phyloP scores from a whole-genome alignment of 139 green algal species.

The Ettlia oleoabundans region DNA sequence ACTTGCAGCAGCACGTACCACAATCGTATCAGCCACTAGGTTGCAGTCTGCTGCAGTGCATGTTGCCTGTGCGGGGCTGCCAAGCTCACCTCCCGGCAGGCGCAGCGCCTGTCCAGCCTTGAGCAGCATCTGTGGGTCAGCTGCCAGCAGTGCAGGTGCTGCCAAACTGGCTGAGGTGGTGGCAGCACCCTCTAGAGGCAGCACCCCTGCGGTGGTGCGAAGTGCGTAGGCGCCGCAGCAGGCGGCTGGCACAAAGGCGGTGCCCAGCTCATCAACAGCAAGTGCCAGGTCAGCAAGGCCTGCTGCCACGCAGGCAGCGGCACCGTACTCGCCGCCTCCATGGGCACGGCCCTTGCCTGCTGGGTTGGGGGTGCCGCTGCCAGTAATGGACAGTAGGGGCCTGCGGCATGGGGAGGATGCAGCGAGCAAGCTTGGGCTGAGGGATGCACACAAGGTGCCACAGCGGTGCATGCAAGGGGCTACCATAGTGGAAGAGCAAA shows the following conservation, averaged over 20 bases:
- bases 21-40: background rate
- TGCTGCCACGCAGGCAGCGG: slow-evolving; percentile 7
- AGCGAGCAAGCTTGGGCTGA: no score
- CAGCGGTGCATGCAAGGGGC: background rate
- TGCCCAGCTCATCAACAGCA: slow-evolving; percentile 39
- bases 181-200: slow-evolving; percentile 27
- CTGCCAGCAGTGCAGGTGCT: slow-evolving; percentile 15
- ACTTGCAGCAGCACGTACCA: no score
- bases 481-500: no score
- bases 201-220: slow-evolving; percentile 34
- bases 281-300: slow-evolving; percentile 36
- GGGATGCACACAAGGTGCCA: no score
- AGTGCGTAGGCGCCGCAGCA: slow-evolving; percentile 39
- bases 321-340: slow-evolving; percentile 39
- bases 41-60: background rate
- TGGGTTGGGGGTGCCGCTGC: background rate
- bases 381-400: slow-evolving; percentile 1
- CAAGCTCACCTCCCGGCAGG: slow-evolving; percentile 33
- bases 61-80: no score
- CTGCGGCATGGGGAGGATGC: background rate
- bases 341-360: slow-evolving; percentile 18
- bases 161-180: slow-evolving; percentile 19
- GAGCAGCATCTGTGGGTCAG: slow-evolving; percentile 12
- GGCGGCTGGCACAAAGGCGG: slow-evolving; percentile 16
- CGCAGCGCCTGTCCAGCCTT: slow-evolving; percentile 35